Base-by-base conservation (phyloP, 805 yeast species). In the Myxozyma monticola region DNA sequence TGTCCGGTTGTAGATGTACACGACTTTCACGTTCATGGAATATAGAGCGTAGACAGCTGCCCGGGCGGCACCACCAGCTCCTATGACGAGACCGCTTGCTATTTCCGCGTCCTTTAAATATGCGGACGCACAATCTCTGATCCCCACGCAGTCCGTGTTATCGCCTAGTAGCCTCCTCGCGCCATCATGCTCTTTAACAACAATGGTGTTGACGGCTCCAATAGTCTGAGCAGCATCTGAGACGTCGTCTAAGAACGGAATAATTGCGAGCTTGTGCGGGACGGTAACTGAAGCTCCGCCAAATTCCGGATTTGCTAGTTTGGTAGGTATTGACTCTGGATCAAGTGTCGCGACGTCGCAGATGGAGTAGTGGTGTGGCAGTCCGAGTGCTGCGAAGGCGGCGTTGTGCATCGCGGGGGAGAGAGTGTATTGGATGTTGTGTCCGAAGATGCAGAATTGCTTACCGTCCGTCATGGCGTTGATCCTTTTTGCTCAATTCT, bases 211-310 rank as follows among this genome's bases (percentile, higher is more conserved):
- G 47, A 93, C 89, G 18, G 99, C 98, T 36, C 98, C 98, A 61
- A 93, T 88, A n/a, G 68, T 60, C 56, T 75, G 66, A 14, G 95
- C 98, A 15, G 95, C 80, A n/a, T 79, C 84, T 6, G 88, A 77
- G 36, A 91, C 71, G 52, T 78, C 83, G 54, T 75, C 74, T 57
- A 84, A 76, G 57, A 79, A 77, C 59, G 81, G 74, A 71, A 86
- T 81, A 56, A 91, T 82, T 51, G 84, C 95, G 48, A 88, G 64
- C 66, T 93, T 93, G 65, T 91, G 74, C 3, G 99, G 99, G 65
- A 91, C 91, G 1, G 99, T 93, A 6, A 93, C 88, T 4, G 96
- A 90, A 55, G 86, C 81, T n/a, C 99, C 99, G 40, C 98, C 98
- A 62, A 93, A 85, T 65, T 88, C 96, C 63, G 79, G 80, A 55